A percentile compares a stretch with the other conserved stretches of the same genome.
Evolutionary conservation across 768 basidiomycete species (phyloP).

Genomic region (Boletus rubroflammeus): DNA sequence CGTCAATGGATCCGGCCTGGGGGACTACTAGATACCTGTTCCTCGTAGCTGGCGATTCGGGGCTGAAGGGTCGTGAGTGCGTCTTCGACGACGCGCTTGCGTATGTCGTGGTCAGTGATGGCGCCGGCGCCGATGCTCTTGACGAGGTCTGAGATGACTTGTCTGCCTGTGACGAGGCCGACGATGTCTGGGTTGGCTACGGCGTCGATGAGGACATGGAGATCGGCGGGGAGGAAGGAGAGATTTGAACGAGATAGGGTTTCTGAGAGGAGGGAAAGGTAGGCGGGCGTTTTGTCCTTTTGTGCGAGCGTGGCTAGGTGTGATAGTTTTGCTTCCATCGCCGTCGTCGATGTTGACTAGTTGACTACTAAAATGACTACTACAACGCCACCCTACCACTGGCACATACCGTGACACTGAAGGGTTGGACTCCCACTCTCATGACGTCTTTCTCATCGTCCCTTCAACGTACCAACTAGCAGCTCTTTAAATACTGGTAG

Average conservation of each 20-base stretch:
- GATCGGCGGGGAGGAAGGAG: conserved; percentile 45
- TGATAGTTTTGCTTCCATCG: conserved; percentile 65
- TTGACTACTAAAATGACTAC: no score
- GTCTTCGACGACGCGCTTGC: conserved; percentile 73
- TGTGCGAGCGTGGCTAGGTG: conserved; percentile 64
- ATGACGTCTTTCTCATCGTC: neutral
- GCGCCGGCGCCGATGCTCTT: conserved; percentile 56
- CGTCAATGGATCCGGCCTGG: conserved; percentile 4
- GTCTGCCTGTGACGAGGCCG: conserved; percentile 84
- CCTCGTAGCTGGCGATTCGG: conserved; percentile 88
- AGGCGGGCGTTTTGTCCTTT: conserved; percentile 82
- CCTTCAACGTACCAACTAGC: neutral
- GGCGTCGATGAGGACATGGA: conserved; percentile 72
- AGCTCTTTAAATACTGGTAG: neutral
- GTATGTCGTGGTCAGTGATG: conserved; percentile 51
- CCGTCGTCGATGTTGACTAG: neutral
- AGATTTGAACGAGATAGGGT: conserved; percentile 53
- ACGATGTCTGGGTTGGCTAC: conserved; percentile 79
- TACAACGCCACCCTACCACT: neutral
- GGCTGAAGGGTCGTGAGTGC: conserved; percentile 69
- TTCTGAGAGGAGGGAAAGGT: conserved; percentile 63
- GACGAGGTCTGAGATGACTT: conserved; percentile 83
- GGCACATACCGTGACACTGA: neutral
- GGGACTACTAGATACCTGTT: conserved; percentile 64
- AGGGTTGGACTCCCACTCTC: neutral